phyloP scores from a whole-genome alignment of 768 basidiomycete species.

The Suillus decipiens region DNA sequence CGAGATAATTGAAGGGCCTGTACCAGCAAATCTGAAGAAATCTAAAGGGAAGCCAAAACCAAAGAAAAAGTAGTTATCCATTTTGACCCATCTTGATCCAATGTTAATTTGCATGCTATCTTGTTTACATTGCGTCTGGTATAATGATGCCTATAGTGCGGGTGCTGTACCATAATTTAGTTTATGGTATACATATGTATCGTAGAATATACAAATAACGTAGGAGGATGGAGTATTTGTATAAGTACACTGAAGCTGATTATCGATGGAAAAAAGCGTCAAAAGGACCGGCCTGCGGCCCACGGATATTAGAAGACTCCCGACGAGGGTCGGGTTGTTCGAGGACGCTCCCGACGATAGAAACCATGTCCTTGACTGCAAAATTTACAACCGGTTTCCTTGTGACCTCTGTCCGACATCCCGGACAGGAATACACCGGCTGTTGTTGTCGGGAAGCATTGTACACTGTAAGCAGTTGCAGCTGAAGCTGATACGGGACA shows the following conservation, averaged over 20 bases:
- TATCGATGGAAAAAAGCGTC: constrained; percentile 45
- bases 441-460: constrained; percentile 29
- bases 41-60: constrained; percentile 38
- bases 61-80: constrained; percentile 40
- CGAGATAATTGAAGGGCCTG: constrained; percentile 52
- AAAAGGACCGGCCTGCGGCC: constrained; percentile 37
- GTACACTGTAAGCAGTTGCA: constrained; percentile 22
- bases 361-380: constrained; percentile 57
- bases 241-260: not conserved
- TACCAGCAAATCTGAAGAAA: constrained; percentile 37
- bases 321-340: constrained; percentile 48
- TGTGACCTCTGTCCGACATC: constrained; percentile 54
- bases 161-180: constrained; percentile 5
- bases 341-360: constrained; percentile 46
- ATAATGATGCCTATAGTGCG: constrained; percentile 9
- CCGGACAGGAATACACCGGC: constrained; percentile 68
- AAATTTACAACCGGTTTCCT: constrained; percentile 61
- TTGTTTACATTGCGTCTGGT: constrained; percentile 1
- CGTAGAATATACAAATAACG: constrained; percentile 7
- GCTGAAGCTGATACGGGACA: constrained; percentile 16
- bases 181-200: constrained; percentile 5
- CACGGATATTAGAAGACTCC: not conserved
- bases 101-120: not conserved
- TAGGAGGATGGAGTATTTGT: not conserved
- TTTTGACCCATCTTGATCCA: not conserved